These are phyloP conservation scores for Apiotrichum montevideense DNA, from an alignment of 1,284 basidiomycete species.

Conservation along the genomic window DNA sequence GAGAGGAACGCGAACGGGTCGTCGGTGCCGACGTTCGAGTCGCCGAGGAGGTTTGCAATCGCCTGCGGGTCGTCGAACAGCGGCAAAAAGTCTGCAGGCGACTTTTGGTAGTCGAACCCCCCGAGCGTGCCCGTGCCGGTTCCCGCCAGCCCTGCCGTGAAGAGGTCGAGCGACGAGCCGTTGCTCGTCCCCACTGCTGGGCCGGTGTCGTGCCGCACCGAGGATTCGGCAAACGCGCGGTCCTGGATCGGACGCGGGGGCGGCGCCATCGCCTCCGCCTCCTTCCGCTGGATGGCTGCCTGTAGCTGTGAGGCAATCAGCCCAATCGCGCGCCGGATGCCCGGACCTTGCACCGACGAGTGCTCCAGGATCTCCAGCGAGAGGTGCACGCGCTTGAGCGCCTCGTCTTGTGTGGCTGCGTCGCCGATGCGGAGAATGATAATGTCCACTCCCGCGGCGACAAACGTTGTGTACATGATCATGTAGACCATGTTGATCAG, in stretches of 20 bases:
- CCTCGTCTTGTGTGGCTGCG: constrained; percentile 15
- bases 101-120: constrained; percentile 6
- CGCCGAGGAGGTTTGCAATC: constrained; percentile 19
- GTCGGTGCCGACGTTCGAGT: constrained; percentile 19
- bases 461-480: constrained; percentile 22
- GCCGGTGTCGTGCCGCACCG: neutral
- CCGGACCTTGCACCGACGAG: constrained; percentile 17
- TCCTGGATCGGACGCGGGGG: neutral
- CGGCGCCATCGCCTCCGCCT: neutral
- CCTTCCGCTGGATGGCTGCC: constrained; percentile 12
- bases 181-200: neutral
- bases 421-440: constrained; percentile 10
- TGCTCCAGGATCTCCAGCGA: constrained; percentile 21
- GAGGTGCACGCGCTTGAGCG: constrained; percentile 19
- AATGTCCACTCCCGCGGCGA: constrained; percentile 23
- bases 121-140: neutral
- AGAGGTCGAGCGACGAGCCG: neutral
- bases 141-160: neutral
- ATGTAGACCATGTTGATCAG: constrained; percentile 25
- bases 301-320: constrained; percentile 21
- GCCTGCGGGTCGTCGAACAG: constrained; percentile 19
- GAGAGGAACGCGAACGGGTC: constrained; percentile 25
- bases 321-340: constrained; percentile 17
- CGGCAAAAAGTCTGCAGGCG: constrained; percentile 2
- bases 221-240: neutral